Percentiles rank a stretch among this genome's conserved stretches.
Conservation (phyloP, 2,329 filamentous ascomycete species). For the Periconia sp. region DNA sequence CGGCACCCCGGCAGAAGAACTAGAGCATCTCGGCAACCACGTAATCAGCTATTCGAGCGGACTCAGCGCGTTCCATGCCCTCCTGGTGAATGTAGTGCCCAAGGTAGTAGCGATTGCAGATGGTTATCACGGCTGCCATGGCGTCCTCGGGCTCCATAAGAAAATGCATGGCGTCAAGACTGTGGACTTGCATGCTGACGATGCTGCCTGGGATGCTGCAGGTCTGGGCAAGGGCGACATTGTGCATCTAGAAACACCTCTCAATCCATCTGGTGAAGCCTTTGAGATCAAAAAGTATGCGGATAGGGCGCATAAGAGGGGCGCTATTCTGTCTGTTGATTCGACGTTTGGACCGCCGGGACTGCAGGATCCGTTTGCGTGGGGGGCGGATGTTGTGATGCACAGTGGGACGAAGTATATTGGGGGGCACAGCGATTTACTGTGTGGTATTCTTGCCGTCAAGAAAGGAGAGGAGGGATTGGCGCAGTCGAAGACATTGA, state of each 20-base stretch:
- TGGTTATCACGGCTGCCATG: constrained; percentile 94
- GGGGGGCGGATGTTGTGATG: constrained; percentile 86
- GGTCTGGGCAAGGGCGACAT: constrained; percentile 79
- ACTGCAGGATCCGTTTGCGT: constrained; percentile 81
- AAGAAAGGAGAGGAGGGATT: constrained; percentile 45
- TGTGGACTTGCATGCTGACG: constrained; percentile 65
- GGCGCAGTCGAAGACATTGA: constrained; percentile 57
- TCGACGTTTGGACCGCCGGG: constrained; percentile 92
- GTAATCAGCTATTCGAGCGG: constrained; percentile 82
- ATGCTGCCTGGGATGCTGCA: constrained; percentile 64
- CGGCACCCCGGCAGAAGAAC: constrained; percentile 28
- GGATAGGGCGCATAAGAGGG: constrained; percentile 70
- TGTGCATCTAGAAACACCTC: constrained; percentile 88
- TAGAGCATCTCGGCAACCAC: constrained; percentile 49
- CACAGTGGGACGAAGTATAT: constrained; percentile 96
- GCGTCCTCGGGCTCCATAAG: constrained; percentile 74
- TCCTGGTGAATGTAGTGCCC: constrained; percentile 84
- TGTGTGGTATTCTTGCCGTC: constrained; percentile 82
- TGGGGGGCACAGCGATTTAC: constrained; percentile 91
- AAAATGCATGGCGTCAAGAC: constrained; percentile 78
- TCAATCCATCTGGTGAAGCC: constrained; percentile 88
- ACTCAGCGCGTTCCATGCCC: constrained; percentile 84
- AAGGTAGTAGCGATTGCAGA: constrained; percentile 79
- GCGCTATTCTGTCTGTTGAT: constrained; percentile 83
- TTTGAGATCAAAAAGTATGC: constrained; percentile 76